Evolutionary conservation across 345 rosid genomes (phyloP).

Genomic region (Laguncularia racemosa): DNA sequence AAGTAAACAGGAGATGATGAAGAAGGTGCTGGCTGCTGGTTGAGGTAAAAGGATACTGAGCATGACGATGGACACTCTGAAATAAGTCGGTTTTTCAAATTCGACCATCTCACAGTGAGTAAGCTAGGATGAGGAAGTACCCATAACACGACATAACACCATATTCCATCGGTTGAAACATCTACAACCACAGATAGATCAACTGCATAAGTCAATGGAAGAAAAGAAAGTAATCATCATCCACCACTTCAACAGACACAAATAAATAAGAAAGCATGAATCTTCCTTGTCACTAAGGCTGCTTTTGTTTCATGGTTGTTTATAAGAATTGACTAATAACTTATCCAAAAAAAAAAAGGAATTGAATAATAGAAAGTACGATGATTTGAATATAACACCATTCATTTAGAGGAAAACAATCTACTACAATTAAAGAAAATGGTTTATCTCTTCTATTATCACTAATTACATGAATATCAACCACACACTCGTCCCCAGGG

Average conservation of each 20-base stretch:
- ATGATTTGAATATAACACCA: too few relatives aligned
- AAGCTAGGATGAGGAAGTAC: constrained; percentile 51
- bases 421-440: too few relatives aligned
- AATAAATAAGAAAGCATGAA: background rate
- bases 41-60: constrained; percentile 31
- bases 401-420: too few relatives aligned
- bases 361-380: too few relatives aligned
- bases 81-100: constrained; percentile 62
- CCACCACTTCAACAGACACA: background rate
- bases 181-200: constrained; percentile 30
- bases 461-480: too few relatives aligned
- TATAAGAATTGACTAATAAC: too few relatives aligned
- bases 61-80: constrained; percentile 60
- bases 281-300: too few relatives aligned
- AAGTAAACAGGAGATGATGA: constrained; percentile 48
- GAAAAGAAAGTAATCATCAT: background rate
- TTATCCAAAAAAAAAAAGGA: too few relatives aligned
- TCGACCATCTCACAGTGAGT: constrained; percentile 50
- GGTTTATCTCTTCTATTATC: too few relatives aligned
- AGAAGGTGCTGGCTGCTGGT: constrained; percentile 28
- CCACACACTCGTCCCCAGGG: too few relatives aligned
- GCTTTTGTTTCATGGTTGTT: too few relatives aligned
- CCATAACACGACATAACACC: constrained; percentile 80
- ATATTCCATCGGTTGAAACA: constrained; percentile 81
- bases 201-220: background rate